phyloP scores from a whole-genome alignment of 2,329 filamentous ascomycete species.

The Ophiognomonia clavigignenti-juglandacearum region DNA sequence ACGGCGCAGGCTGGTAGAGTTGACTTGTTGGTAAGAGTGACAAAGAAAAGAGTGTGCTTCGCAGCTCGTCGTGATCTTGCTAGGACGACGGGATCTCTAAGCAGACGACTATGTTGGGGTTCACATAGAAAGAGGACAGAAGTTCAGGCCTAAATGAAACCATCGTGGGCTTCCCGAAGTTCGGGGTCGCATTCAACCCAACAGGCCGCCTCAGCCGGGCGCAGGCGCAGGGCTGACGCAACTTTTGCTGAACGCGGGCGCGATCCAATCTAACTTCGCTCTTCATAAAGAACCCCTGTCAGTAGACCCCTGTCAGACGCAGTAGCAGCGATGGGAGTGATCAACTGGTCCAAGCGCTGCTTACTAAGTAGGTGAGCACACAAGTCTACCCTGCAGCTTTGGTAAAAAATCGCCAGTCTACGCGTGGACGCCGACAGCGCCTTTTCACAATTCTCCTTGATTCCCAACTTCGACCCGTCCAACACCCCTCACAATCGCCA shows the following conservation, averaged over 20 bases:
- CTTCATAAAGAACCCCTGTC: no score
- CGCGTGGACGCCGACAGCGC: conserved; percentile 10
- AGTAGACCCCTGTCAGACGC: no score
- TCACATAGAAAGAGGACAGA: conserved; percentile 2
- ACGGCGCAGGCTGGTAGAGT: not conserved
- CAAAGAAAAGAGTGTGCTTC: no score
- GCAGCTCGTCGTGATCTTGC: conserved; percentile 4
- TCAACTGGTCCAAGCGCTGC: no score
- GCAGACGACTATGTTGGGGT: not conserved
- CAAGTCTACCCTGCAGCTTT: not conserved
- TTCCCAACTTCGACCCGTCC: conserved; percentile 9
- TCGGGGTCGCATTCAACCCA: not conserved
- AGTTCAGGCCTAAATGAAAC: no score
- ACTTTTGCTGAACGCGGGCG: conserved; percentile 9
- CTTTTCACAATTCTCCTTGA: conserved; percentile 16
- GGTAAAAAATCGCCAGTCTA: conserved; percentile 13
- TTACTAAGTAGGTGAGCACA: not conserved
- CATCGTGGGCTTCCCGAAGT: no score
- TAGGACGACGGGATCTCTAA: conserved; percentile 3
- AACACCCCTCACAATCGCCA: conserved; percentile 32
- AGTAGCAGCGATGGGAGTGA: no score
- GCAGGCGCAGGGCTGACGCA: not conserved
- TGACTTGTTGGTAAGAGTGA: not conserved
- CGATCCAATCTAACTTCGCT: no score
- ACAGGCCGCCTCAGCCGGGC: conserved; percentile 3